Evolutionary conservation across 768 basidiomycete species (phyloP), one percentile per base, ranked within the genome.

Genomic region (Rubroboletus satanas): DNA sequence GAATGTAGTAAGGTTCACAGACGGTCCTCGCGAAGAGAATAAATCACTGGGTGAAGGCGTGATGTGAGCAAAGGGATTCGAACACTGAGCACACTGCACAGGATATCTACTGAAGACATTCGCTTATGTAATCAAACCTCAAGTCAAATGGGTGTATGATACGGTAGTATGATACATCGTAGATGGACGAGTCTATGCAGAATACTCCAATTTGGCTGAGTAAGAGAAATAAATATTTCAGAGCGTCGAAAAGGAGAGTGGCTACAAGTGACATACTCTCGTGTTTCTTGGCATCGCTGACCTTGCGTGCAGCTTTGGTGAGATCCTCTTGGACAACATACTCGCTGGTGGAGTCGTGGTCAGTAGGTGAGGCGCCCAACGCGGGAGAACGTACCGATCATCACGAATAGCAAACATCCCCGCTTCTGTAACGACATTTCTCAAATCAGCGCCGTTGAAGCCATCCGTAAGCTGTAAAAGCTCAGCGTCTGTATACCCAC

Each of bases 341-440:
- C 66, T 95, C 93, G 57, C 93, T 89, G 61, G 21, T 31, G 26
- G 17, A 26, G 23, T 23, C 37, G 12, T 17, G 51, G 38, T 64
- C 38, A 28, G 52, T 45, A 38, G 29, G 41, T 32, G 46, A 56
- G 28, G 35, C n/a, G 18, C 14, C 18, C 47, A 18, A 45, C 10
- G 4, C 32, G 38, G 45, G n/a, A 28, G 10, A 5, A 68, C 81
- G 51, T 52, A 88, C 90, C 91, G 79, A 63, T 98, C 96, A 56
- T 98, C 96, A 44, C 97, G 83, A 63, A 99, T 98, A 7, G 97
- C 97, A 66, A 98, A 98, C 93, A 99, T 96, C 43, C 96, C 96
- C 21, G 92, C 88, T 71, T 96, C 94, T 4, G 93, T 97, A 41
- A 95, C 84, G 23, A 98, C 90, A 68, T 98, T 98, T 45, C 94